phyloP scores from a whole-genome alignment of 805 yeast genomes.

The Metschnikowia kunwiensis region DNA sequence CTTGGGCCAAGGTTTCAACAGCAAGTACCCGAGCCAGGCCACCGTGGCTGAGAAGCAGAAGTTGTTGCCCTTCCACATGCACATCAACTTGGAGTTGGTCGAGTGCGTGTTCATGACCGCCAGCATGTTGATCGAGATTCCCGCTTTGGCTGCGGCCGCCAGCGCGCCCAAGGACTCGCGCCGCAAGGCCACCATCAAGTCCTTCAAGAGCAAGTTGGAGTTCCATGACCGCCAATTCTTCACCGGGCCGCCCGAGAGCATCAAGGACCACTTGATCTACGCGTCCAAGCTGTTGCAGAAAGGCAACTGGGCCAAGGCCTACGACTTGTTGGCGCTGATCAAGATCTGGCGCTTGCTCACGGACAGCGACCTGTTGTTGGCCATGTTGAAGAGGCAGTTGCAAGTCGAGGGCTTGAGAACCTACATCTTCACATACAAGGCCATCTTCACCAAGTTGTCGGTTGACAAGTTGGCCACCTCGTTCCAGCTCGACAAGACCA shows the following conservation, averaged over 20 bases:
- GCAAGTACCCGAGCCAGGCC: constrained; percentile 60
- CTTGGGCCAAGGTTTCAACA: constrained; percentile 81
- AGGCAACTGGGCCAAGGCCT: constrained; percentile 86
- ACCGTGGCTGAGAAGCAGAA: constrained; percentile 68
- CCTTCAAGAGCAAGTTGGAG: constrained; percentile 88
- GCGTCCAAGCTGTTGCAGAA: constrained; percentile 85
- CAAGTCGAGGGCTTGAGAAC: constrained; percentile 91
- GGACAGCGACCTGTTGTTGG: constrained; percentile 61
- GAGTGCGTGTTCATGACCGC: constrained; percentile 92
- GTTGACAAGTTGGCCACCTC: constrained; percentile 58
- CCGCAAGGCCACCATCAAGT: constrained; percentile 59
- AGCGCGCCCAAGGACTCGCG: constrained; percentile 58
- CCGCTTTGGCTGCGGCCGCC: constrained; percentile 67
- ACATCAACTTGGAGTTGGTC: constrained; percentile 89
- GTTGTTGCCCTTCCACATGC: constrained; percentile 96
- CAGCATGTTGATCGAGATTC: constrained; percentile 86
- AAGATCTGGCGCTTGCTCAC: constrained; percentile 85
- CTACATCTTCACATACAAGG: constrained; percentile 81
- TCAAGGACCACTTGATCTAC: constrained; percentile 87
- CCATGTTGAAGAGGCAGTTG: constrained; percentile 72
- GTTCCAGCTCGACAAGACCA: constrained; percentile 59
- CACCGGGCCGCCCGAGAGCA: constrained; percentile 97
- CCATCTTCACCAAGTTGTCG: constrained; percentile 72
- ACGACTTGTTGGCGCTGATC: constrained; percentile 67
- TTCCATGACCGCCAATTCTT: constrained; percentile 91